These are phyloP conservation scores for Coemansia sp. DNA, from an alignment of 192 early-diverging fungal species.

Conservation along the genomic window DNA sequence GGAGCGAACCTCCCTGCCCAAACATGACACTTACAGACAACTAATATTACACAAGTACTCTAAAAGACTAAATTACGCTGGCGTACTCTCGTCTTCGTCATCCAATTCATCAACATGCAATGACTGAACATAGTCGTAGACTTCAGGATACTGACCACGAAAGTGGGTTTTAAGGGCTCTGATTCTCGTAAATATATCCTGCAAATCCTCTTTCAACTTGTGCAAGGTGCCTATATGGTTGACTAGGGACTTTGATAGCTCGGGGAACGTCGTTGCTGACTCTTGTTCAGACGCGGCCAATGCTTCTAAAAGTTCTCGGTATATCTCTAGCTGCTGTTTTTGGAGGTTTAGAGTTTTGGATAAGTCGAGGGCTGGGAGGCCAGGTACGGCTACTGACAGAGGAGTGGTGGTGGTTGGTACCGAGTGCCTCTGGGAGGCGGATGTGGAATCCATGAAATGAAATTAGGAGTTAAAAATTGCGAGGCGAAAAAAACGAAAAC, in stretches of 20 bases:
- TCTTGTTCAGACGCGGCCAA: conserved; percentile 40
- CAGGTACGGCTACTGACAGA: conserved; percentile 28
- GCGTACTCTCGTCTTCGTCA: conserved; percentile 23
- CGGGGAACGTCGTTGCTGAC: conserved; percentile 37
- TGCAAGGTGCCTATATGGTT: conserved; percentile 28
- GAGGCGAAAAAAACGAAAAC: not conserved
- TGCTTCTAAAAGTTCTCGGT: conserved; percentile 33
- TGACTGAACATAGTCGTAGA: conserved; percentile 51
- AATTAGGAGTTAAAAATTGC: not conserved
- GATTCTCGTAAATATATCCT: conserved; percentile 46
- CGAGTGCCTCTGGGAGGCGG: not conserved
- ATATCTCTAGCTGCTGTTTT: conserved; percentile 37
- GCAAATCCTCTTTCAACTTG: conserved; percentile 46
- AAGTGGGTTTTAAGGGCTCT: conserved; percentile 41
- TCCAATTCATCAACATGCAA: conserved; percentile 49
- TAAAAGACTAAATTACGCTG: not conserved
- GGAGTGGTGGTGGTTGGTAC: not conserved
- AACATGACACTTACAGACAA: not conserved
- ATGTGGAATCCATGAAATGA: not conserved
- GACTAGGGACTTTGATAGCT: conserved; percentile 34
- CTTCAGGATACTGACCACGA: conserved; percentile 32
- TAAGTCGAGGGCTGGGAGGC: conserved; percentile 34
- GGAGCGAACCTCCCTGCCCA: too few species aligned
- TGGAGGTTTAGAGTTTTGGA: conserved; percentile 27
- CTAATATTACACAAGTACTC: conserved; percentile 2